Conservation (phyloP, 2,329 filamentous ascomycete species). For the Colletotrichum euphorbiae region DNA sequence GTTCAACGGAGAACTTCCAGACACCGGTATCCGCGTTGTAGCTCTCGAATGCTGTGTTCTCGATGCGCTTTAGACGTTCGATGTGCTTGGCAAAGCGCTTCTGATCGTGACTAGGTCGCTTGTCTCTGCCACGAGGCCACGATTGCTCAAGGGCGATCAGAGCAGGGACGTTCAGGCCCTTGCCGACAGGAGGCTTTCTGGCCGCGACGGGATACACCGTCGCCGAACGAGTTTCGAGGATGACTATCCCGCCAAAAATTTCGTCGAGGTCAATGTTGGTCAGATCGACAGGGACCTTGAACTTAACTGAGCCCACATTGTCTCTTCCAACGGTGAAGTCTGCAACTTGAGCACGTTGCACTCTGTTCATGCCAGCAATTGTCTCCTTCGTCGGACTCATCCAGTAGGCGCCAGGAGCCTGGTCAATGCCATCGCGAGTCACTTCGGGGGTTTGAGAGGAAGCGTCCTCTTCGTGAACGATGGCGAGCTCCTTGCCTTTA, state of each 20-base stretch:
- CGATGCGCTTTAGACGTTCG: conserved; percentile 81
- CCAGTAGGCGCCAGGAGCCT: conserved; percentile 83
- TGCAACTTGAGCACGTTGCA: conserved; percentile 79
- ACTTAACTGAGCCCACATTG: conserved; percentile 83
- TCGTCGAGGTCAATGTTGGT: conserved; percentile 82
- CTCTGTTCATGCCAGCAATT: conserved; percentile 81
- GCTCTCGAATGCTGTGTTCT: conserved; percentile 82
- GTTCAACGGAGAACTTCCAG: conserved; percentile 94
- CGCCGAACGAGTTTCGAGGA: conserved; percentile 80
- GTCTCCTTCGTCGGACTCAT: conserved; percentile 82
- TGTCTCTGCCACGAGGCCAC: conserved; percentile 80
- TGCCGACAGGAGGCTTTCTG: conserved; percentile 85
- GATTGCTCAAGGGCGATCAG: conserved; percentile 91
- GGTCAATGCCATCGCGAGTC: conserved; percentile 49
- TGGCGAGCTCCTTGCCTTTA: conserved; percentile 79
- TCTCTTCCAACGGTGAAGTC: conserved; percentile 86
- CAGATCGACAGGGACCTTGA: conserved; percentile 85
- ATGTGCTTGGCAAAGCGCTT: conserved; percentile 85
- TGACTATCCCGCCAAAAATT: conserved; percentile 81
- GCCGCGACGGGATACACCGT: conserved; percentile 85
- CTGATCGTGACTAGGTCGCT: conserved; percentile 64
- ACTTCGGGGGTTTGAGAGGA: conserved; percentile 46
- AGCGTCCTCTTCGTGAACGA: conserved; percentile 79
- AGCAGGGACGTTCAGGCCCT: conserved; percentile 91
- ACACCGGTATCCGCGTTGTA: conserved; percentile 85